Base-by-base conservation (phyloP, 116 monocot species). In the Zostera marina region DNA sequence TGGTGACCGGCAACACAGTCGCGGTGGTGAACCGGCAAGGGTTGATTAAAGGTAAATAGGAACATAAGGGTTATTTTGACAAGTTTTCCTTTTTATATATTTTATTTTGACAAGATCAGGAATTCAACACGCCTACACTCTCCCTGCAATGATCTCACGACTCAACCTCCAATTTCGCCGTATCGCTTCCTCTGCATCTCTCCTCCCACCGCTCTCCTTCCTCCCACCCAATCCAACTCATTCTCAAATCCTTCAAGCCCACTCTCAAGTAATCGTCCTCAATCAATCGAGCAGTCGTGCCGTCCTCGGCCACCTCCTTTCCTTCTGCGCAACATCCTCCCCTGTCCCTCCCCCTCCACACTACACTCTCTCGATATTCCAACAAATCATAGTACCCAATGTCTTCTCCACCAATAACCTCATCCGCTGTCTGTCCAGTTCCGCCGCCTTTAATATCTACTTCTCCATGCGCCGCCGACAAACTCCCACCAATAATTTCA, bases 391-490 rank as follows among this genome's bases (percentile, higher is more conserved):
- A 8, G 49, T 65, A 6, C 88, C 83, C 68, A 80, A 73, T 67
- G 66, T 73, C 53, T 84, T 83, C 60, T 69, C 82, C 44, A 21
- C 56, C 62, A 82, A 80, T 65, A 80, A 77, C 59, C 72, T 83
- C 77, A 60, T 88, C 64, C 77, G 79, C 14, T 80, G 83, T 73
- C 62, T 88, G 55, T 63, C 80, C 42, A 60, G 67, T 17, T 20
- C 46, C 42, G 12, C 46, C 6, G 47, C 69, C 45, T 42, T 79
- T 15, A 41, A 44, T 23, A 62, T 78, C 63, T 88, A 77, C 64
- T 24, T 59, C 42, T n/a, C 6, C 24, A 70, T 73, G 58, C 83
- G 78, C 53, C 68, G 65, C n/a, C 15, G 11, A 3, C 39, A 42
- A 20, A 59, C 80, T 10, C 80, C 76, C 2, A 75, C 74, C 24